Conservation (phyloP, 2,329 filamentous ascomycete genomes). For the Beauveria bassiana region DNA sequence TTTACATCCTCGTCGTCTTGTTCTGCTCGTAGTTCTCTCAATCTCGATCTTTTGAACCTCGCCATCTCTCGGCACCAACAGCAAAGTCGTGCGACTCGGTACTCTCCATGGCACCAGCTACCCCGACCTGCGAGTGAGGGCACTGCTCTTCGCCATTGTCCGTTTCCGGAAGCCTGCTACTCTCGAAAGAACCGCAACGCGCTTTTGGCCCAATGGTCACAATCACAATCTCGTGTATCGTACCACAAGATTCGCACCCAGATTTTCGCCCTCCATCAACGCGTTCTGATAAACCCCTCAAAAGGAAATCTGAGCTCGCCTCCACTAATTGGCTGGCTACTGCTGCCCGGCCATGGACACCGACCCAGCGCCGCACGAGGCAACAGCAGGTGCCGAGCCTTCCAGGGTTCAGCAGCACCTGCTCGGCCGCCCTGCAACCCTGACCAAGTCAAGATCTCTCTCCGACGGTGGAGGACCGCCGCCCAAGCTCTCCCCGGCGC, state of each 20-base stretch:
- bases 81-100: neutral
- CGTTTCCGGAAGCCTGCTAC: neutral
- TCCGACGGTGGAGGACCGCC: conserved; percentile 56
- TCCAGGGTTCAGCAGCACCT: conserved; percentile 10
- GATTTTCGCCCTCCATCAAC: neutral
- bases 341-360: conserved; percentile 5
- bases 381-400: conserved; percentile 3
- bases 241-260: neutral
- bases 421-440: conserved; percentile 28
- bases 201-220: neutral
- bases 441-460: conserved; percentile 52
- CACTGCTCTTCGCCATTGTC: neutral
- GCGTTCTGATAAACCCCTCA: neutral
- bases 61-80: neutral
- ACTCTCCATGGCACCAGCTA: neutral
- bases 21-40: neutral
- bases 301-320: neutral
- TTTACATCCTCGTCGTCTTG: neutral
- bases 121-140: neutral
- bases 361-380: conserved; percentile 5
- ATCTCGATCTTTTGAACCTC: neutral
- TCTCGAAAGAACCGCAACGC: neutral
- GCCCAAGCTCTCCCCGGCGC: conserved; percentile 49
- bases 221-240: neutral
- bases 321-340: neutral